Conservation (phyloP, 495 filamentous ascomycete genomes). For the Penicillium psychrofluorescens region DNA sequence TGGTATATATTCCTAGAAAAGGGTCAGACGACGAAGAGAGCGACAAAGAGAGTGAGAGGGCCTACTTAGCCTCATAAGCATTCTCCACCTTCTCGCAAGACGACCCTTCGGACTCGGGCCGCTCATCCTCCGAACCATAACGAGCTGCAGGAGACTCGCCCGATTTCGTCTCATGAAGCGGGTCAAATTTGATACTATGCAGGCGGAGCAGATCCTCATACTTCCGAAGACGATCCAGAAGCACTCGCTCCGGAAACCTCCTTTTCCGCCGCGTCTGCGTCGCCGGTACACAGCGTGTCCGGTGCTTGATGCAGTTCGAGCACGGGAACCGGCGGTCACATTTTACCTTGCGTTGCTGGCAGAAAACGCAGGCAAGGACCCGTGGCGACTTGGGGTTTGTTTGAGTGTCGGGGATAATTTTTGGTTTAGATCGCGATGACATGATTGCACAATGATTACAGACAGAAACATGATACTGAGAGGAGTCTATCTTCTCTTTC, state of each 20-base stretch:
- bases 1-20: slow-evolving; percentile 38
- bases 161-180: slow-evolving; percentile 32
- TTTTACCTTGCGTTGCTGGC: slow-evolving; percentile 52
- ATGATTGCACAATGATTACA: no score
- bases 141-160: not conserved
- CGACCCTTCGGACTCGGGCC: slow-evolving; percentile 7
- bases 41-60: not conserved
- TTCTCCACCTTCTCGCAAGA: slow-evolving; percentile 22
- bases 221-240: slow-evolving; percentile 42
- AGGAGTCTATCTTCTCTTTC: no score
- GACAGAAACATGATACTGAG: no score
- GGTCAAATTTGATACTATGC: slow-evolving; percentile 45
- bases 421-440: no score
- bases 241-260: slow-evolving; percentile 46
- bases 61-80: slow-evolving; percentile 34
- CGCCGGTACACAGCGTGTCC: slow-evolving; percentile 41
- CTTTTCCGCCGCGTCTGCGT: slow-evolving; percentile 37
- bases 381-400: slow-evolving; percentile 24
- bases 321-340: slow-evolving; percentile 52
- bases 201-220: slow-evolving; percentile 47
- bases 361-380: slow-evolving; percentile 49
- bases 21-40: not conserved
- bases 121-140: slow-evolving; percentile 20
- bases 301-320: slow-evolving; percentile 35
- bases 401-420: no score